Evolutionary conservation across 768 basidiomycete genomes (phyloP).

Genomic region (Pulveroboletus frians): DNA sequence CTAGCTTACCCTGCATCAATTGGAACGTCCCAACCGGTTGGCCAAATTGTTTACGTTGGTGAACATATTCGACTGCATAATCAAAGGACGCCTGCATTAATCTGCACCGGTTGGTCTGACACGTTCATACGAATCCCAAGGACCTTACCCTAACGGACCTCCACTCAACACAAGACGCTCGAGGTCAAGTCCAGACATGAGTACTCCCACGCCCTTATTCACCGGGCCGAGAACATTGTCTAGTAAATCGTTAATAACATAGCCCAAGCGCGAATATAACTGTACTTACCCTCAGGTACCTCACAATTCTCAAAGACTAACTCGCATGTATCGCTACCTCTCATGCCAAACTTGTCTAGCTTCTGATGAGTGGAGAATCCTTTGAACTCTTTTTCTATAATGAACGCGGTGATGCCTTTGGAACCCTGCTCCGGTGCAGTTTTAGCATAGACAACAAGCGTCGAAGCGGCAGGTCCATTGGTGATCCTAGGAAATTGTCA

Average conservation of each 20-base stretch:
- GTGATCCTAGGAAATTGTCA: constrained; percentile 66
- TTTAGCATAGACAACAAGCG: constrained; percentile 90
- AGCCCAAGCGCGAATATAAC: neutral
- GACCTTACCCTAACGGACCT: constrained; percentile 76
- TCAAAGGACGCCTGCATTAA: constrained; percentile 95
- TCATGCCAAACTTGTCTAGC: constrained; percentile 94
- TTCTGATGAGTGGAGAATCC: constrained; percentile 90
- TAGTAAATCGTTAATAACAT: constrained; percentile 25
- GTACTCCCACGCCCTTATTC: constrained; percentile 74
- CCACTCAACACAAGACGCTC: constrained; percentile 90
- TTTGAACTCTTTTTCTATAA: constrained; percentile 74
- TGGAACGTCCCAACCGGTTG: constrained; percentile 87
- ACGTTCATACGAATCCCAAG: neutral
- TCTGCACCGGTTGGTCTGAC: constrained; percentile 33
- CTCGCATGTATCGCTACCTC: constrained; percentile 93
- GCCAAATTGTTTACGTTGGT: constrained; percentile 89
- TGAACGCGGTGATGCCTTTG: constrained; percentile 89
- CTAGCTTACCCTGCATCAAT: constrained; percentile 79
- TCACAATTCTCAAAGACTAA: constrained; percentile 87
- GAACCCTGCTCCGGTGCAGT: constrained; percentile 71
- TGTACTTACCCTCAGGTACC: constrained; percentile 73
- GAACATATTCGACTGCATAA: constrained; percentile 82
- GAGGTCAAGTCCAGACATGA: constrained; percentile 93
- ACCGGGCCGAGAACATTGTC: constrained; percentile 82
- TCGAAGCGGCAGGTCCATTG: constrained; percentile 88